A percentile compares a stretch with the other conserved stretches of the same genome.
Conservation (phyloP, 768 basidiomycete species). For the Trametes meyenii region DNA sequence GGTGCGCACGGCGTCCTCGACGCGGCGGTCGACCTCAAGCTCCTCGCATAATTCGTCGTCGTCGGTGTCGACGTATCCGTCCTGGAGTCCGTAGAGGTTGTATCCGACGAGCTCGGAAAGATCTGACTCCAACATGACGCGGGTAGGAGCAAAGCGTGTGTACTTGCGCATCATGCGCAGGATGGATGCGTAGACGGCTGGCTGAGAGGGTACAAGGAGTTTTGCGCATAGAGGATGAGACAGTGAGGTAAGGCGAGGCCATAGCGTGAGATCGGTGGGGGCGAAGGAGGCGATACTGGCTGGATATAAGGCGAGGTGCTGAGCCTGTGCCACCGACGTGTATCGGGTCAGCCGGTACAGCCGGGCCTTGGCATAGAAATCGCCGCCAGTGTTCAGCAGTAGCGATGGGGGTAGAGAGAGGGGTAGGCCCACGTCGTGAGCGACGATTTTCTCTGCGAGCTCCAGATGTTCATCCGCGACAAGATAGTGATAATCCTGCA, state of each 20-base stretch:
- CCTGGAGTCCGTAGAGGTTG: conserved; percentile 33
- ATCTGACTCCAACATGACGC: conserved; percentile 33
- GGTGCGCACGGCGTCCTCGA: conserved; percentile 28
- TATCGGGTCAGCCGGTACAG: conserved; percentile 9
- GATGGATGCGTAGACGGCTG: conserved; percentile 40
- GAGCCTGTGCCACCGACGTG: conserved; percentile 13
- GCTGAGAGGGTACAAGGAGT: conserved; percentile 33
- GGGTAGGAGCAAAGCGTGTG: conserved; percentile 26
- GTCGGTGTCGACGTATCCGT: conserved; percentile 36
- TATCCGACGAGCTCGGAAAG: conserved; percentile 41
- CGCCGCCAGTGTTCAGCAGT: conserved; percentile 11
- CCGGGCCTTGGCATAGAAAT: conserved; percentile 15
- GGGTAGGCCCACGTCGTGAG: neutral
- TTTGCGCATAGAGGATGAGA: neutral
- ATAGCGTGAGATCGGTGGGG: neutral
- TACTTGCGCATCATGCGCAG: conserved; percentile 37
- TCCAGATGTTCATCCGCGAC: conserved; percentile 17
- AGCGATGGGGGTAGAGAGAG: conserved; percentile 8
- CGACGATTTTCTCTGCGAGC: conserved; percentile 1
- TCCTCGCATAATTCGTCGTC: conserved; percentile 34
- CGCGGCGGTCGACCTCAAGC: conserved; percentile 11
- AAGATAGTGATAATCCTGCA: conserved; percentile 15
- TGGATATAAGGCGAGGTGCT: conserved; percentile 17
- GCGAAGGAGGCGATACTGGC: conserved; percentile 6
- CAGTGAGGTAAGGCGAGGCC: conserved; percentile 5